These are phyloP conservation scores for Kockovaella imperatae DNA, from an alignment of 768 basidiomycete genomes.

Conservation along the genomic window DNA sequence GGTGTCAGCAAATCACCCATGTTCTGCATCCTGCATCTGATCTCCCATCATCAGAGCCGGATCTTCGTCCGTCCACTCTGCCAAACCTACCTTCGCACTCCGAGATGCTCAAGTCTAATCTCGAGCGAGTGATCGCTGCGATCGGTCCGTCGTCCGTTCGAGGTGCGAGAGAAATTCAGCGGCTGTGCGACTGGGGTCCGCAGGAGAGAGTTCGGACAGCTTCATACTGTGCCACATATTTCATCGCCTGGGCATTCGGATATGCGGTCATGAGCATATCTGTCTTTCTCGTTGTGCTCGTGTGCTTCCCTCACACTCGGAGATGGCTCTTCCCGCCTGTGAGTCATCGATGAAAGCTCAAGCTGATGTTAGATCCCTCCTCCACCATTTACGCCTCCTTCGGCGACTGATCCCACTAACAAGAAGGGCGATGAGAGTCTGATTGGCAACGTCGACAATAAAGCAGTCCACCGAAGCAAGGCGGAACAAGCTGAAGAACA, in stretches of 20 bases:
- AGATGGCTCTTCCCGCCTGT: slow-evolving; percentile 44
- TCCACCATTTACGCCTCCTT: slow-evolving; percentile 42
- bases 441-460: slow-evolving; percentile 40
- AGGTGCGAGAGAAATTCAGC: slow-evolving; percentile 34
- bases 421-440: slow-evolving; percentile 45
- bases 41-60: slow-evolving; percentile 44
- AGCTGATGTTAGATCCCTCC: slow-evolving; percentile 21
- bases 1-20: slow-evolving; percentile 44
- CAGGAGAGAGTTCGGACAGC: slow-evolving; percentile 40
- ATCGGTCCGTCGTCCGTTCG: slow-evolving; percentile 43
- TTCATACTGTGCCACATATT: slow-evolving; percentile 43
- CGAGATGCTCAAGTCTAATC: slow-evolving; percentile 44
- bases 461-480: slow-evolving; percentile 43
- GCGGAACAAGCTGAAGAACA: slow-evolving; percentile 47
- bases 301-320: slow-evolving; percentile 42
- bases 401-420: slow-evolving; percentile 47
- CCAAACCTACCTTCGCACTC: slow-evolving; percentile 46
- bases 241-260: slow-evolving; percentile 43
- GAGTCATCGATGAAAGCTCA: slow-evolving; percentile 1
- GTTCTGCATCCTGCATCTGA: slow-evolving; percentile 44
- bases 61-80: slow-evolving; percentile 45
- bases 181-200: slow-evolving; percentile 45
- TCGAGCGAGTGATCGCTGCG: slow-evolving; percentile 45
- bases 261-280: slow-evolving; percentile 42
- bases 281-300: slow-evolving; percentile 38